A percentile compares a stretch with the other conserved stretches of the same genome.
Evolutionary conservation across 2,329 filamentous ascomycete genomes (phyloP).

Genomic region (Arthrobotrys entomopaga): DNA sequence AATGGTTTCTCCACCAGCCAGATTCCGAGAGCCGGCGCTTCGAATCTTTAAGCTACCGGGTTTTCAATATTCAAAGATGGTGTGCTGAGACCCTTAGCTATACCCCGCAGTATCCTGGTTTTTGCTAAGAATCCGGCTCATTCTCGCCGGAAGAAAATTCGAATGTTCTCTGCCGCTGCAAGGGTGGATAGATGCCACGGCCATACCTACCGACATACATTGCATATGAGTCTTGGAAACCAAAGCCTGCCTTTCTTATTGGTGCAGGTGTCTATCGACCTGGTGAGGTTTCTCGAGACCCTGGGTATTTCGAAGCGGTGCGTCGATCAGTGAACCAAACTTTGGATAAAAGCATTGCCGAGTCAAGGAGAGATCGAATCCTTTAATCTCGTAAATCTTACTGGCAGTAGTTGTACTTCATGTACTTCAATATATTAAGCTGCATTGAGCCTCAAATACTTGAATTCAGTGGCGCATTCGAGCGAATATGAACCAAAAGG

Average conservation of each 20-base stretch:
- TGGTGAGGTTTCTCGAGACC: not conserved
- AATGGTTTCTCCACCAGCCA: slow-evolving; percentile 43
- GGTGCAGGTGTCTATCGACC: not conserved
- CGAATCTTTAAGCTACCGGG: slow-evolving; percentile 20
- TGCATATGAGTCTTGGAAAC: slow-evolving; percentile 39
- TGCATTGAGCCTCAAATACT: too few relatives aligned
- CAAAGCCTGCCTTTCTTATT: slow-evolving; percentile 17
- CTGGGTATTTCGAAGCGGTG: slow-evolving; percentile 7
- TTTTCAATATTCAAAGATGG: slow-evolving; percentile 16
- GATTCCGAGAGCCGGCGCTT: slow-evolving; percentile 39
- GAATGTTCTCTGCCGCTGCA: slow-evolving; percentile 45
- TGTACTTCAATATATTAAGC: too few relatives aligned
- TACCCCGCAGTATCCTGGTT: slow-evolving; percentile 45
- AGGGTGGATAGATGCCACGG: slow-evolving; percentile 12
- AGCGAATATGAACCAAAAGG: too few relatives aligned
- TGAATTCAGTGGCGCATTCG: not conserved
- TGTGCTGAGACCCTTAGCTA: slow-evolving; percentile 39
- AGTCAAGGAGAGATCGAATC: slow-evolving; percentile 22
- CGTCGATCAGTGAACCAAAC: slow-evolving; percentile 43
- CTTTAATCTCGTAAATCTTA: slow-evolving; percentile 33
- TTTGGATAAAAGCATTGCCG: slow-evolving; percentile 40
- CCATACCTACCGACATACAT: not conserved
- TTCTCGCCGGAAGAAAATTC: slow-evolving; percentile 43
- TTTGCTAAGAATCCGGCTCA: slow-evolving; percentile 23
- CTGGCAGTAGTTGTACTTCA: too few relatives aligned